A percentile compares a stretch with the other conserved stretches of the same genome.
These are phyloP conservation scores for Penicillium vulpinum DNA, from an alignment of 2,329 filamentous ascomycete genomes.

Conservation along the genomic window DNA sequence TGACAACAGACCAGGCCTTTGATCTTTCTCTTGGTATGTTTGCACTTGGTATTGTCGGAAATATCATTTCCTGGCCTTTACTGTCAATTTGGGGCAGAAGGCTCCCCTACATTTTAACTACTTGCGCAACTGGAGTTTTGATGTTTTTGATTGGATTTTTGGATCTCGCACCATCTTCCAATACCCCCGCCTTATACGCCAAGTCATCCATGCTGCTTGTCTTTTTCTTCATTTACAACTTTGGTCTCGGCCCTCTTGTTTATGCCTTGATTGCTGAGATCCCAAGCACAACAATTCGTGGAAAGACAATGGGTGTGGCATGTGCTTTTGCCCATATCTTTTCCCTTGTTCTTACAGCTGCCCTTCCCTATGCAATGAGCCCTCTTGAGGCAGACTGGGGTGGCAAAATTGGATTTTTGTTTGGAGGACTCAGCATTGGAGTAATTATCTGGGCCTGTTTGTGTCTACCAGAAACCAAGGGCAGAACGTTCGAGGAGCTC, in stretches of 20 bases:
- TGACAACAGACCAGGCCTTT: conserved; percentile 26
- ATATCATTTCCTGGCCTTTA: conserved; percentile 44
- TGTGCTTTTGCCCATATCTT: conserved; percentile 31
- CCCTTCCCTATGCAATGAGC: conserved; percentile 36
- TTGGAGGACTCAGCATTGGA: conserved; percentile 24
- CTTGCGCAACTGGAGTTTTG: conserved; percentile 35
- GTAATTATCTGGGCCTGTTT: conserved; percentile 34
- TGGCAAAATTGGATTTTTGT: conserved; percentile 37
- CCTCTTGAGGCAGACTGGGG: conserved; percentile 29
- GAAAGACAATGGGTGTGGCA: conserved; percentile 49
- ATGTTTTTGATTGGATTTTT: conserved; percentile 42
- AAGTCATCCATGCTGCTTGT: conserved; percentile 41
- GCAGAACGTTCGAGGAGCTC: conserved; percentile 32
- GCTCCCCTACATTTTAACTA: conserved; percentile 42
- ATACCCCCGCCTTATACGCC: conserved; percentile 37
- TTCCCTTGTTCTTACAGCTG: conserved; percentile 28
- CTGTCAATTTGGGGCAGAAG: conserved; percentile 42
- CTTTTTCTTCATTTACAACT: conserved; percentile 52
- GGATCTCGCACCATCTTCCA: conserved; percentile 36
- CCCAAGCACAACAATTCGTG: conserved; percentile 53
- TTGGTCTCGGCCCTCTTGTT: conserved; percentile 55
- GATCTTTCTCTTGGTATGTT: conserved; percentile 44
- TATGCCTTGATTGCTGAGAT: conserved; percentile 55
- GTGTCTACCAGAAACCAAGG: conserved; percentile 34
- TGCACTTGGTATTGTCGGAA: conserved; percentile 46